These are phyloP conservation scores for Elsinoe ampelina DNA, from an alignment of 2,329 filamentous ascomycete genomes.

Conservation along the genomic window DNA sequence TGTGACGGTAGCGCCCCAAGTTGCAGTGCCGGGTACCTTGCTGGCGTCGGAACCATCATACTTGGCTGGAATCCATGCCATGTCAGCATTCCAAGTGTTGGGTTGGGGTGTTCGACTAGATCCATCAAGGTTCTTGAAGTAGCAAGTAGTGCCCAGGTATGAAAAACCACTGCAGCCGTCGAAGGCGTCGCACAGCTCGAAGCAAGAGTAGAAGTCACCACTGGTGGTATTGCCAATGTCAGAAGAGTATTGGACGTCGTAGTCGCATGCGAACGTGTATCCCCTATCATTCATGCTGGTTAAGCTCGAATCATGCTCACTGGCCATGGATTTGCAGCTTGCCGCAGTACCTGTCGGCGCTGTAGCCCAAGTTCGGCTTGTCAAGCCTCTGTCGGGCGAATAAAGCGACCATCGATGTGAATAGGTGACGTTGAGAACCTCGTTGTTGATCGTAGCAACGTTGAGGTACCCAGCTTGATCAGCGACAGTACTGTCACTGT, in stretches of 20 bases:
- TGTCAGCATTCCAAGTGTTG: constrained; percentile 14
- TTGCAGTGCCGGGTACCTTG: neutral
- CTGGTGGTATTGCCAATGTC: constrained; percentile 16
- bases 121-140: constrained; percentile 15
- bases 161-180: constrained; percentile 14
- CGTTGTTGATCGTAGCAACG: neutral
- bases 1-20: constrained; percentile 7
- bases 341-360: constrained; percentile 14
- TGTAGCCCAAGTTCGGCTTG: constrained; percentile 12
- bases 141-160: constrained; percentile 15
- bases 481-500: neutral
- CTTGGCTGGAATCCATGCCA: constrained; percentile 13
- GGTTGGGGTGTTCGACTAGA: constrained; percentile 13
- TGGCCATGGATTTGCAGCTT: constrained; percentile 13
- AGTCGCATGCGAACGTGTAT: constrained; percentile 15
- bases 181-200: constrained; percentile 14
- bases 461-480: neutral
- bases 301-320: neutral
- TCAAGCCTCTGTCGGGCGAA: constrained; percentile 14
- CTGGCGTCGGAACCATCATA: constrained; percentile 12
- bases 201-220: constrained; percentile 16
- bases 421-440: constrained; percentile 12
- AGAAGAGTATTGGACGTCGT: constrained; percentile 14
- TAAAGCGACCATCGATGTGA: constrained; percentile 15
- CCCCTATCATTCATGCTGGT: constrained; percentile 12